phyloP scores from a whole-genome alignment of 345 rosid genomes.

The Eutrema yunnanense region DNA sequence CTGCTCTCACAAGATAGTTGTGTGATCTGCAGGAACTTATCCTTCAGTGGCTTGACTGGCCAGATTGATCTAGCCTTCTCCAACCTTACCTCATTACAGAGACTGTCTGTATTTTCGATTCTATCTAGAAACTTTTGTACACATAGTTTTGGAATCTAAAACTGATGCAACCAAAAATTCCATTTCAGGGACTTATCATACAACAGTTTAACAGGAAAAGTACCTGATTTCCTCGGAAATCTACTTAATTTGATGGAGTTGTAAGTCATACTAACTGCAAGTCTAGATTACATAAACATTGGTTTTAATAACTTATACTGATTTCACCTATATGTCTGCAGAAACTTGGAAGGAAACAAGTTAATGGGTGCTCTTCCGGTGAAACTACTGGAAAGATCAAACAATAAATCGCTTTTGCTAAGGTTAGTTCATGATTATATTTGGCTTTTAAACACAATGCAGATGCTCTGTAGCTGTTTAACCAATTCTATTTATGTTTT shows the following conservation, averaged over 20 bases:
- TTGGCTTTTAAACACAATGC: neutral
- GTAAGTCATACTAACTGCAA: slow-evolving; percentile 31
- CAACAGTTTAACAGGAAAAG: slow-evolving; percentile 36
- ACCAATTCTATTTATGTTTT: neutral
- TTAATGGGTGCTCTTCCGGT: slow-evolving; percentile 35
- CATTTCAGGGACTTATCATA: slow-evolving; percentile 46
- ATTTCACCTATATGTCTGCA: neutral
- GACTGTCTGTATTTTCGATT: slow-evolving; percentile 26
- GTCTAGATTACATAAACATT: neutral
- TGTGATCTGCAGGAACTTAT: slow-evolving; percentile 20
- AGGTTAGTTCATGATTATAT: slow-evolving; percentile 25
- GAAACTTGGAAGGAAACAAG: slow-evolving; percentile 37
- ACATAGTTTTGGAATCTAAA: neutral
- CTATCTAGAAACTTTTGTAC: neutral
- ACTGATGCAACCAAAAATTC: neutral
- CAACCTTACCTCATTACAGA: slow-evolving; percentile 21
- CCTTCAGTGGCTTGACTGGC: slow-evolving; percentile 31
- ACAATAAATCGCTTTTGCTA: slow-evolving; percentile 16
- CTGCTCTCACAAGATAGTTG: neutral
- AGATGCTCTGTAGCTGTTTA: neutral
- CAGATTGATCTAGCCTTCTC: slow-evolving; percentile 20
- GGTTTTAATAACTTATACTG: neutral
- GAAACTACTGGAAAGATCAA: slow-evolving; percentile 28
- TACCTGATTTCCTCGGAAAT: slow-evolving; percentile 39
- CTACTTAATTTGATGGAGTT: slow-evolving; percentile 32